Conservation (phyloP, 2,329 filamentous ascomycete genomes). For the Calonectria pteridis region DNA sequence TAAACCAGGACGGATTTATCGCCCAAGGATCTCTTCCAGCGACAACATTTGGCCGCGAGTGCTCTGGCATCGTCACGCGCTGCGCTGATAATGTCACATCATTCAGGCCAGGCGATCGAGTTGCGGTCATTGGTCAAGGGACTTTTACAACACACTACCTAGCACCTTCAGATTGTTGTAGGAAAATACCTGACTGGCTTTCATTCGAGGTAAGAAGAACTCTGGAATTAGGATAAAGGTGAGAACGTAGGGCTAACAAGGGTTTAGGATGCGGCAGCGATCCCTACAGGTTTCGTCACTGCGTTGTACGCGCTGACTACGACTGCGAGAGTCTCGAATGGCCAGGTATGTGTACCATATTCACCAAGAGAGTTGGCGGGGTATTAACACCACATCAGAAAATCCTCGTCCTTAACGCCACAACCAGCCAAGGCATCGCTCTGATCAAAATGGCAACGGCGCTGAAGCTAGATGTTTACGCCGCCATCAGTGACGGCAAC, state of each 20-base stretch:
- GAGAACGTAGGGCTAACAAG: background rate
- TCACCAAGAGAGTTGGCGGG: background rate
- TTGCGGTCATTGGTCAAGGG: conserved; percentile 37
- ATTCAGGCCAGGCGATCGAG: conserved; percentile 34
- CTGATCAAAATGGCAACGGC: conserved; percentile 36
- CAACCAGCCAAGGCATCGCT: conserved; percentile 36
- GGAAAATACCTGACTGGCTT: conserved; percentile 38
- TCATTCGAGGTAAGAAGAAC: conserved; percentile 36
- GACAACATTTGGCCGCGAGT: conserved; percentile 38
- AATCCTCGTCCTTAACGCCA: conserved; percentile 37
- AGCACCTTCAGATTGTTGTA: conserved; percentile 31
- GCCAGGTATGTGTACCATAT: background rate
- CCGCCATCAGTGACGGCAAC: background rate
- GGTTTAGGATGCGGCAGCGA: conserved; percentile 32
- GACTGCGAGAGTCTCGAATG: conserved; percentile 11
- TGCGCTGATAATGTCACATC: conserved; percentile 32
- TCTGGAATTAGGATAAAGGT: background rate
- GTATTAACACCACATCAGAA: conserved; percentile 24
- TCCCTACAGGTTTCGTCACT: conserved; percentile 36
- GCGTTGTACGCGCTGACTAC: conserved; percentile 35
- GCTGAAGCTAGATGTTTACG: conserved; percentile 33
- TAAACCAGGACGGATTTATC: conserved; percentile 26
- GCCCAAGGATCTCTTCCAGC: conserved; percentile 37
- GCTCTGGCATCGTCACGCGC: conserved; percentile 30
- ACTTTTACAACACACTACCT: conserved; percentile 38